A percentile compares a stretch with the other conserved stretches of the same genome.
phyloP scores from a whole-genome alignment of 23 red algal species.

The Chondrus crispus region DNA sequence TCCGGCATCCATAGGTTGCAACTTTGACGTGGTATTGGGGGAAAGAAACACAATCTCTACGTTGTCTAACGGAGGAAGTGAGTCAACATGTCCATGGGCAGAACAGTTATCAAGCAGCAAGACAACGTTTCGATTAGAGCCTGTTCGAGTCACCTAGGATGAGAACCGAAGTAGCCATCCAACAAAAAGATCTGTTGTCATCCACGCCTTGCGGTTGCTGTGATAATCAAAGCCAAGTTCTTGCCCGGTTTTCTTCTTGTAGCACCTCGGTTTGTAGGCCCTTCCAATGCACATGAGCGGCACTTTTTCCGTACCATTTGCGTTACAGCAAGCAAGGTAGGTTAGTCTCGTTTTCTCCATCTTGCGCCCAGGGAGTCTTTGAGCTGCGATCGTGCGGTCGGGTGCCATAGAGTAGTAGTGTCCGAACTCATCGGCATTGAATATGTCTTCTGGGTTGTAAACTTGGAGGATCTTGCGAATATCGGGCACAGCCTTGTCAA shows the following conservation, averaged over 20 bases:
- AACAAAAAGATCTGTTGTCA: conserved; percentile 44
- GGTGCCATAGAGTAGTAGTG: conserved; percentile 12
- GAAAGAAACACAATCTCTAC: conserved; percentile 28
- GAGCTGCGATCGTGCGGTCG: not conserved
- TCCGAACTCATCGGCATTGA: conserved; percentile 43
- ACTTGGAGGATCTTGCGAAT: not conserved
- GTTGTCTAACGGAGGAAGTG: not conserved
- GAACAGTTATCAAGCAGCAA: conserved; percentile 6
- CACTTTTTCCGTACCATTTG: conserved; percentile 17
- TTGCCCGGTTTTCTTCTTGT: conserved; percentile 6
- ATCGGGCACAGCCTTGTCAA: not conserved
- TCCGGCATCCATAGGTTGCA: conserved; percentile 34
- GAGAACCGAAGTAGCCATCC: conserved; percentile 28
- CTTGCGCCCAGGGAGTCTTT: not conserved
- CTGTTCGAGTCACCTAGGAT: not conserved
- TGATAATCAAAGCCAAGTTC: conserved; percentile 28
- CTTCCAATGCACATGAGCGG: conserved; percentile 24
- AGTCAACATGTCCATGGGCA: conserved; percentile 39
- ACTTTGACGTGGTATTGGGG: not conserved
- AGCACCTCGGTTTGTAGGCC: not conserved
- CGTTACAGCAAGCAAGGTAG: conserved; percentile 19
- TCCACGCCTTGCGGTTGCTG: conserved; percentile 25
- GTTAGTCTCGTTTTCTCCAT: conserved; percentile 5
- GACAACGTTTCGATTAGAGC: not conserved
- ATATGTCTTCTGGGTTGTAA: conserved; percentile 8